Base-by-base conservation (phyloP, 805 yeast genomes). In the Yarrowia sp. region DNA sequence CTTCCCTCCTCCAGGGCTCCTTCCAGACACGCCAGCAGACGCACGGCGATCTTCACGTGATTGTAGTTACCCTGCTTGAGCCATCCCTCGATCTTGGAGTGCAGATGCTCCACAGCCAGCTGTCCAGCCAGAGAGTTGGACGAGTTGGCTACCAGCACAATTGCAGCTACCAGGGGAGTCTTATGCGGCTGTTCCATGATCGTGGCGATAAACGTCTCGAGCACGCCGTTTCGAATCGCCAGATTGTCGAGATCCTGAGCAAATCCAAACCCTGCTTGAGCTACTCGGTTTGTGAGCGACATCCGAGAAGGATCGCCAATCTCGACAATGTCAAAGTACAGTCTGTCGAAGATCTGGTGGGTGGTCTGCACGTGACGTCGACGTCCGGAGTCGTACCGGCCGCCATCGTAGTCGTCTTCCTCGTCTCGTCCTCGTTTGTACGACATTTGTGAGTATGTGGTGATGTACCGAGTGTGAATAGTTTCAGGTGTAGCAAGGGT, bases 151-250 rank as follows among this genome's bases (percentile, higher is more conserved):
- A 87, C 80, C 74, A 88, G 83, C 5, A 92, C 79, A 72, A 92
- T 81, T 9, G 88, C 86, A 36, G 92, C 84, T 69, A 94, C 78
- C n/a, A 88, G 84, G 14, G 88, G 86, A 70, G 89, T 85, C 76
- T 93, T 95, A 71, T 93, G 97, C 0, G 99, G 98, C 77, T 94
- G 97, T 77, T 95, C 98, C 38, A 85, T 79, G 11, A 89, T 82
- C 53, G 90, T 84, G 2, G 97, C 91, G 68, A 84, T 83, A 35
- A 92, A 75, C 1, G 91, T 89, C 61, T 83, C 82, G 70, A 91
- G 78, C 22, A 91, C 79, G 3, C 89, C 85, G 42, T 79, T 79
- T 70, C 91, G 85, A 45, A 89, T 83, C 73, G 90, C 87, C 74
- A 86, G 86, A 16, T 69, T 55, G 69, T 90, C 88, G 55, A 90